These are phyloP conservation scores for Linum trigynum DNA, from an alignment of 345 rosid genomes.

Conservation along the genomic window DNA sequence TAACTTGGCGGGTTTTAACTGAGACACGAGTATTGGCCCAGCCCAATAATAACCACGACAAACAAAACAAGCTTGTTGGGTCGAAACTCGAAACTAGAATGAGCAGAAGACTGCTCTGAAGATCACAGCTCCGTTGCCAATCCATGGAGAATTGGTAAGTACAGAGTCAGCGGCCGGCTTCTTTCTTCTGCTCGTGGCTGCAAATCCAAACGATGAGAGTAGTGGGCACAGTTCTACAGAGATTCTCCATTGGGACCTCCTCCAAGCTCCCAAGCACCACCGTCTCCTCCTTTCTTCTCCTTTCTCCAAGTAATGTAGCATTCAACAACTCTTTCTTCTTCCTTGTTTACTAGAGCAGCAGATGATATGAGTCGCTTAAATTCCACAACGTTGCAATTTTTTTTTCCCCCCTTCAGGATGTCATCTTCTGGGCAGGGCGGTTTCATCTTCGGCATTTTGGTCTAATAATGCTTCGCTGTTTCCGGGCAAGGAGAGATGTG, in stretches of 20 bases:
- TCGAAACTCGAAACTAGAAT: too few relatives aligned
- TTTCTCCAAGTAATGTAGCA: conserved; percentile 12
- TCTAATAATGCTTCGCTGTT: conserved; percentile 13
- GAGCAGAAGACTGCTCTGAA: too few relatives aligned
- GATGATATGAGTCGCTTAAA: background rate
- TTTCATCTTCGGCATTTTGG: conserved; percentile 33
- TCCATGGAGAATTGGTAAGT: background rate
- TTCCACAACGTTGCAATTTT: background rate
- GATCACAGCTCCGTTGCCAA: background rate
- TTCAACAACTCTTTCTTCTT: background rate
- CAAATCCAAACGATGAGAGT: conserved; percentile 24
- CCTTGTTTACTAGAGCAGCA: background rate
- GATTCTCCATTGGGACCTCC: conserved; percentile 35
- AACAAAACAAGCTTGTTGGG: too few relatives aligned
- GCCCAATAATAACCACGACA: too few relatives aligned
- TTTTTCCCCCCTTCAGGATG: conserved; percentile 15
- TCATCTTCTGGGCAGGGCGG: conserved; percentile 18
- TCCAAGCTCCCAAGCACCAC: conserved; percentile 21
- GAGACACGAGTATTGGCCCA: too few relatives aligned
- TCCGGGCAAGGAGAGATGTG: conserved; percentile 14
- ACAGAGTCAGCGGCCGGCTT: background rate
- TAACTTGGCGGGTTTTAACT: too few relatives aligned
- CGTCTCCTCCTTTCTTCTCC: conserved; percentile 13
- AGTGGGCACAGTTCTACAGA: conserved; percentile 28
- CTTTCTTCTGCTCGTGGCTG: background rate